Conservation (phyloP, 2,329 filamentous ascomycete species). For the Amylocarpus encephaloides region DNA sequence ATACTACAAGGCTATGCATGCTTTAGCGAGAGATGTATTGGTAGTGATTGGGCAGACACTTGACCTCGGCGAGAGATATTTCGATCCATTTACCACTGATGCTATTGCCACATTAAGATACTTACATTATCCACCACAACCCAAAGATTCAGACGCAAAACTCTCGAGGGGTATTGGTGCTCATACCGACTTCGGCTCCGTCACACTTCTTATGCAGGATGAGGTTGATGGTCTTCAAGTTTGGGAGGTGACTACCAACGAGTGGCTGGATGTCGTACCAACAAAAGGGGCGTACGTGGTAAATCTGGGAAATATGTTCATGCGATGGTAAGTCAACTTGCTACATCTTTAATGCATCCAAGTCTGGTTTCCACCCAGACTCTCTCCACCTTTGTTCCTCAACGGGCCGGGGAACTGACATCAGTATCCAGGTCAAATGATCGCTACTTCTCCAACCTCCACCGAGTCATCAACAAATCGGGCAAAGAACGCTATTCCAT, state of each 20-base stretch:
- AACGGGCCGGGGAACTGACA: too few relatives aligned
- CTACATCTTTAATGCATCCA: too few relatives aligned
- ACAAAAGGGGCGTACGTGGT: slow-evolving; percentile 41
- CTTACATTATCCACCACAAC: slow-evolving; percentile 43
- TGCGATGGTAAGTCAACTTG: slow-evolving; percentile 35
- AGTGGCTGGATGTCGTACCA: slow-evolving; percentile 39
- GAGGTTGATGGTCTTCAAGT: slow-evolving; percentile 42
- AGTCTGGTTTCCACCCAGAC: too few relatives aligned
- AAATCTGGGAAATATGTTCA: slow-evolving; percentile 43
- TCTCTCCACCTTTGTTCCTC: too few relatives aligned
- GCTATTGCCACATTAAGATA: slow-evolving; percentile 38
- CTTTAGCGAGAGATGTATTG: slow-evolving; percentile 37
- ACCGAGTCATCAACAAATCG: slow-evolving; percentile 33
- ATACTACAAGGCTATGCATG: slow-evolving; percentile 36
- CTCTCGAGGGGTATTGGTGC: slow-evolving; percentile 40
- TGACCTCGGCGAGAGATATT: slow-evolving; percentile 34
- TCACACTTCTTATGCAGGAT: slow-evolving; percentile 48
- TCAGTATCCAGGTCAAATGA: slow-evolving; percentile 27
- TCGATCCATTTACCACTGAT: slow-evolving; percentile 36
- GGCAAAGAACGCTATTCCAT: slow-evolving; percentile 32
- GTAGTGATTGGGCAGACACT: slow-evolving; percentile 37
- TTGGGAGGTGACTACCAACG: slow-evolving; percentile 31
- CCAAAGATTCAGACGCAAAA: slow-evolving; percentile 19
- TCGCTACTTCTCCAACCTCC: slow-evolving; percentile 38
- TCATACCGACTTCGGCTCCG: slow-evolving; percentile 45